phyloP scores from a whole-genome alignment of 352 stramenopile genomes.

The Pythium brassicae region DNA sequence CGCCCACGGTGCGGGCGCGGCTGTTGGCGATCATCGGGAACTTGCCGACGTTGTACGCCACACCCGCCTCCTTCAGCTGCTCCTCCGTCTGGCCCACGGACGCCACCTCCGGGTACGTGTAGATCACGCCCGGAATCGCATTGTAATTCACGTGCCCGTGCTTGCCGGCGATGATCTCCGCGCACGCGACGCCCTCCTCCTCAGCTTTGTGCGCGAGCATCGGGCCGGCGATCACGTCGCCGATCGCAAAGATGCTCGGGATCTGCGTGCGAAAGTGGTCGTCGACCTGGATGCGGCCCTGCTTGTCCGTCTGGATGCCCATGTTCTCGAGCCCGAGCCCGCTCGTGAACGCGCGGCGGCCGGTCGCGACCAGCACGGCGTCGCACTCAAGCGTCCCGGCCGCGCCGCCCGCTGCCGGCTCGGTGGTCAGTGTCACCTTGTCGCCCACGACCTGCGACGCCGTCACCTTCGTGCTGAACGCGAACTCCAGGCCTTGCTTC shows the following conservation, averaged over 20 bases:
- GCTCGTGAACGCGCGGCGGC: slow-evolving; percentile 94
- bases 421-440: slow-evolving; percentile 94
- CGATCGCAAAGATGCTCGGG: slow-evolving; percentile 94
- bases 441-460: slow-evolving; percentile 89
- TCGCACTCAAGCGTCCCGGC: slow-evolving; percentile 66
- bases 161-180: slow-evolving; percentile 96
- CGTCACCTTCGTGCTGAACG: slow-evolving; percentile 97
- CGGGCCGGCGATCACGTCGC: slow-evolving; percentile 96
- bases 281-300: slow-evolving; percentile 96
- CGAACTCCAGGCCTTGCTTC: slow-evolving; percentile 99
- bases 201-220: slow-evolving; percentile 99
- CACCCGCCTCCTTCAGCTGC: slow-evolving; percentile 94
- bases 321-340: slow-evolving; percentile 96
- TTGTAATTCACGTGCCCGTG: slow-evolving; percentile 99
- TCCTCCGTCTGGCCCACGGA: slow-evolving; percentile 97
- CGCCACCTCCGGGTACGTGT: slow-evolving; percentile 96
- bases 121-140: slow-evolving; percentile 98
- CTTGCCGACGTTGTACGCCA: slow-evolving; percentile 96
- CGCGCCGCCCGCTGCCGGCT: slow-evolving; percentile 73
- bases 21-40: slow-evolving; percentile 99
- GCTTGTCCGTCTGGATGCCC: slow-evolving; percentile 96
- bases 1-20: slow-evolving; percentile 92
- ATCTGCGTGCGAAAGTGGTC: slow-evolving; percentile 96
- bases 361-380: slow-evolving; percentile 81
- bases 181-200: slow-evolving; percentile 97